phyloP scores from a whole-genome alignment of 2,329 filamentous ascomycete genomes.

The Neonectria hederae region DNA sequence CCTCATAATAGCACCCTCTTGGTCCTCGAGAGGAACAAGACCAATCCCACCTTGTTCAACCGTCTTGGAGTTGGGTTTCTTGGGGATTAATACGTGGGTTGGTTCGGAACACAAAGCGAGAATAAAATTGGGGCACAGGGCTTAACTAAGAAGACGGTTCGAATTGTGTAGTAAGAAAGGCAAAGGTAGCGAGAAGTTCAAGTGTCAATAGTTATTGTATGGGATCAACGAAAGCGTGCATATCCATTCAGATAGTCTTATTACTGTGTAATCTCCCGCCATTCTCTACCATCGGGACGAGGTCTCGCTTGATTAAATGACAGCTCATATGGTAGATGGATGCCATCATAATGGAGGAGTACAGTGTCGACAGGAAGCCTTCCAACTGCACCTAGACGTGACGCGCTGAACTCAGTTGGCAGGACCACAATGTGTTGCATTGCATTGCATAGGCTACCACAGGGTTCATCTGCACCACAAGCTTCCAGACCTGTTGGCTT shows the following conservation, averaged over 20 bases:
- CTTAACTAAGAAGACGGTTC: not conserved
- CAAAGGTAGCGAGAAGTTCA: not conserved
- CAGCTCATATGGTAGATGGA: slow-evolving; percentile 4
- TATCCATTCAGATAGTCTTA: too few species aligned
- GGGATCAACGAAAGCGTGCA: not conserved
- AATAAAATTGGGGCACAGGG: not conserved
- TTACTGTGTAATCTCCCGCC: too few species aligned
- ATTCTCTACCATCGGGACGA: too few species aligned
- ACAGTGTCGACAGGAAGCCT: not conserved
- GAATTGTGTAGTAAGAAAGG: not conserved
- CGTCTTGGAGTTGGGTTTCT: slow-evolving; percentile 18
- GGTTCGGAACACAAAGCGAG: slow-evolving; percentile 1
- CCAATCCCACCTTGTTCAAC: not conserved
- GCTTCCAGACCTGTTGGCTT: too few species aligned
- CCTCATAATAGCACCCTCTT: not conserved
- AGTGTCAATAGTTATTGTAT: not conserved
- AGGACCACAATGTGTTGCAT: slow-evolving; percentile 2
- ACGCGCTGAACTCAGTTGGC: not conserved
- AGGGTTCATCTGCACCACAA: too few species aligned
- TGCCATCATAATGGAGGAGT: slow-evolving; percentile 3
- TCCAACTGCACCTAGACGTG: slow-evolving; percentile 10
- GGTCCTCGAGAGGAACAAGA: not conserved
- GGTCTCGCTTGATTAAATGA: not conserved
- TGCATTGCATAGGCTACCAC: too few species aligned
- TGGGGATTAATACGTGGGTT: not conserved